Base-by-base conservation (phyloP, 306 rosid genomes). In the Cucurbita maxima region DNA sequence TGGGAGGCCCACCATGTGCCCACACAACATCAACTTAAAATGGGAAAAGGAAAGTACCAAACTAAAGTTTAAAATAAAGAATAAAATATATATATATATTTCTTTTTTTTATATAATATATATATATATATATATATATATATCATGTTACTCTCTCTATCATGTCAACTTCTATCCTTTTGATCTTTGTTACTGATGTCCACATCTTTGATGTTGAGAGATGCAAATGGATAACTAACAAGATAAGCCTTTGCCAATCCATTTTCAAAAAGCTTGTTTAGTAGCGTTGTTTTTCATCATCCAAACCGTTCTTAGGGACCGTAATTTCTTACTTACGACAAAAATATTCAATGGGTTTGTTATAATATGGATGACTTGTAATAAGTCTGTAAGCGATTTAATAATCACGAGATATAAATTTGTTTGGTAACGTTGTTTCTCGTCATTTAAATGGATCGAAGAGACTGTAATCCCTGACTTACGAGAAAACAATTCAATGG, bases 1-100 rank as follows among this genome's bases (percentile, higher is more conserved):
- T 85, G 82, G 86, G 52, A 86, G 82, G 58, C 73, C 83, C 89
- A 87, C 84, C 83, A 63, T 87, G 80, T 81, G 81, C 79, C 84
- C 88, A 81, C 84, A 77, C 82, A 69, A 58, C 79, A 79, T 76
- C 81, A 81, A 79, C 83, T 82, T 82, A 76, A 85, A 72, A 74
- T 59, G 75, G 61, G 82, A 82, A 79, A 77, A 55, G 57, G 70
- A 77, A 56, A 67, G 76, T 71, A 79, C 61, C 25, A 40, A 72
- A 10, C 20, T 34, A 55, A 52, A n/a, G 3, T 10, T 34, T 71
- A 36, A 61, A 37, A 61, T 72, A 14, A 72, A 72, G 14, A 50
- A 47, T 43, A 81, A 76, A 37, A 22, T 22, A 22, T 22, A 22
- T 22, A 22, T 22, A 22, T 22, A 22, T 22, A 22, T n/a, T n/a